Evolutionary conservation across 441 rosid genomes (phyloP).

Genomic region (Syzygium syzygioides): DNA sequence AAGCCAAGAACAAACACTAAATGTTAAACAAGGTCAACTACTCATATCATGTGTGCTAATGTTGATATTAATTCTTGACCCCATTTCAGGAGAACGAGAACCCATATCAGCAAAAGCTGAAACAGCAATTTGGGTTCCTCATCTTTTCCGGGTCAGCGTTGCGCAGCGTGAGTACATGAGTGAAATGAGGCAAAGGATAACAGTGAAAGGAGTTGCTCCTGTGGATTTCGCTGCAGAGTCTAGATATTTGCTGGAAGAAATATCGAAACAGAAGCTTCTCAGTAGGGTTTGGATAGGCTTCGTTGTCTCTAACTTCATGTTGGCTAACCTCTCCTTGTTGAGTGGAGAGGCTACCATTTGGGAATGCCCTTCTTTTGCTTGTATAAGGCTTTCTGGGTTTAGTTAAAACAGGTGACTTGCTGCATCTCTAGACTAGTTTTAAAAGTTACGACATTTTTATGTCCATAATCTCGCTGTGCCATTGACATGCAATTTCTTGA

Average conservation of each 20-base stretch:
- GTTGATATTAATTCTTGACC: neutral
- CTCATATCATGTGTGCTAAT: neutral
- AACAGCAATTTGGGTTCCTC: slow-evolving; percentile 81
- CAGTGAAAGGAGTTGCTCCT: slow-evolving; percentile 60
- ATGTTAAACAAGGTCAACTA: neutral
- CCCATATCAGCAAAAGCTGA: slow-evolving; percentile 52
- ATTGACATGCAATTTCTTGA: neutral
- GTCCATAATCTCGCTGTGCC: neutral
- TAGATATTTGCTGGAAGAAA: slow-evolving; percentile 63
- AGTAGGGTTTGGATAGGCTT: slow-evolving; percentile 8
- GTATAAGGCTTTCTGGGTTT: neutral
- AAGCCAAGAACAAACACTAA: neutral
- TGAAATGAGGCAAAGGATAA: slow-evolving; percentile 87
- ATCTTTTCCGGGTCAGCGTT: slow-evolving; percentile 65
- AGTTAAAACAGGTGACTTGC: neutral
- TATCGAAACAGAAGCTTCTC: slow-evolving; percentile 50
- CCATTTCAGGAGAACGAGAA: slow-evolving; percentile 41
- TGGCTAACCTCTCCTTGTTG: neutral
- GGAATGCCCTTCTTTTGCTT: neutral
- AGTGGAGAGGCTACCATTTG: neutral
- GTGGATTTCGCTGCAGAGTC: slow-evolving; percentile 80
- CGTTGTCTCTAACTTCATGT: neutral
- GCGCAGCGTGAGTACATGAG: slow-evolving; percentile 71
- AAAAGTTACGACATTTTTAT: neutral
- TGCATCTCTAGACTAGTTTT: neutral